Evolutionary conservation across 2,329 filamentous ascomycete genomes (phyloP), one percentile per base, ranked within the genome.

Genomic region (Epichloe typhina): DNA sequence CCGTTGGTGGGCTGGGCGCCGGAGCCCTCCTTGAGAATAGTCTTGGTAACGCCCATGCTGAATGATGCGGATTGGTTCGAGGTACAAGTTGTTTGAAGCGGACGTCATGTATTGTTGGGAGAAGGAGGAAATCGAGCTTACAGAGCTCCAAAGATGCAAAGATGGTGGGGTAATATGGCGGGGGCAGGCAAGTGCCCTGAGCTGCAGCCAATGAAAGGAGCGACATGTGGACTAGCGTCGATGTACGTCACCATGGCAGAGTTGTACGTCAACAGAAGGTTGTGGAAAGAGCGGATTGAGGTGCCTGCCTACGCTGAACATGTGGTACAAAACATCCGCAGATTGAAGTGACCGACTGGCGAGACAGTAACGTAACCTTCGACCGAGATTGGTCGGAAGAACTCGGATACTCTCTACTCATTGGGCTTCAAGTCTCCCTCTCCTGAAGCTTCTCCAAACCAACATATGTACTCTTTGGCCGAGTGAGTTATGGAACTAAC

Each of bases 41-140:
- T 76, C 75, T 88, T 94, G 53, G 73, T 76, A 62, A 95, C 86
- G 67, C 77, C 83, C 85, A 89, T 89, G 61, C 55, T 75, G 67
- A 56, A 56, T 51, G n/a, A 12, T 11, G 11, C 23, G 3, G 12
- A 17, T 46, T 19, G 21, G 9, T 23, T 19, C 7, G 41, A 39
- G 41, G 3, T 12, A 21, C 6, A 6, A 31, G 19, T 21, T 46
- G 48, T 44, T 31, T 41, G n/a, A 23, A 15, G 35, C 26, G 26
- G 21, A 47, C 6, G 26, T 37, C 23, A 47, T 43, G 36, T 23
- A 17, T 41, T 36, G 43, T 31, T 23, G 37, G 3, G 4, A 17
- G 43, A 52, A 44, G 38, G 37, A 37, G 35, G 31, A 31, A 31
- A 43, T 19, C 13, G 17, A 50, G 45, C 51, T 46, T n/a, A 21